Conservation (phyloP, 2,329 filamentous ascomycete genomes). For the Aureobasidium pullulans region DNA sequence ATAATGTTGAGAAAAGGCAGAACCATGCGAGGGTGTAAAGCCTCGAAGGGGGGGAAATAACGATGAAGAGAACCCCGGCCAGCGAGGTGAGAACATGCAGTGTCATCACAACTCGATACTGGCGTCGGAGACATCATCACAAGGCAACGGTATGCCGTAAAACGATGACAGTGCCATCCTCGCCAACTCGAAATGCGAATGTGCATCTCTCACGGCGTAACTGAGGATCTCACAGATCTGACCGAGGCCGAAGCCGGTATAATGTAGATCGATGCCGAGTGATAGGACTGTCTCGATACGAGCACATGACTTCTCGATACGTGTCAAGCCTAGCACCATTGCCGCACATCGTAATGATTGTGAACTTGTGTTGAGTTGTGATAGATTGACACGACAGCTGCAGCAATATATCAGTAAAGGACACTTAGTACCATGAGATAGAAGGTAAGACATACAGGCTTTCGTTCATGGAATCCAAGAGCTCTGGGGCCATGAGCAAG, state of each 20-base stretch:
- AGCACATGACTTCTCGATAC: conserved; percentile 2
- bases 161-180: neutral
- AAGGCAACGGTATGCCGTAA: neutral
- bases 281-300: neutral
- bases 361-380: neutral
- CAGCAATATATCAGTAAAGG: neutral
- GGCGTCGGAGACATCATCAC: neutral
- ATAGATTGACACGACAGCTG: neutral
- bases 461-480: neutral
- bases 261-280: conserved; percentile 2
- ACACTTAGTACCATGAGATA: neutral
- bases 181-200: neutral
- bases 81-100: neutral
- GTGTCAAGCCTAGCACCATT: neutral
- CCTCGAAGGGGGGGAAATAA: neutral
- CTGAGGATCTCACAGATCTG: neutral
- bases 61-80: neutral
- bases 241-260: neutral
- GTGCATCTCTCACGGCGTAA: neutral
- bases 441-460: neutral
- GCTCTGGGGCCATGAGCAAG: neutral
- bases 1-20: too few species aligned
- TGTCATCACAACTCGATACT: neutral
- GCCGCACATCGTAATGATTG: conserved; percentile 8
- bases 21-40: too few species aligned